phyloP scores from a whole-genome alignment of 177 flowering plant genomes.

The Tripterygium wilfordii region DNA sequence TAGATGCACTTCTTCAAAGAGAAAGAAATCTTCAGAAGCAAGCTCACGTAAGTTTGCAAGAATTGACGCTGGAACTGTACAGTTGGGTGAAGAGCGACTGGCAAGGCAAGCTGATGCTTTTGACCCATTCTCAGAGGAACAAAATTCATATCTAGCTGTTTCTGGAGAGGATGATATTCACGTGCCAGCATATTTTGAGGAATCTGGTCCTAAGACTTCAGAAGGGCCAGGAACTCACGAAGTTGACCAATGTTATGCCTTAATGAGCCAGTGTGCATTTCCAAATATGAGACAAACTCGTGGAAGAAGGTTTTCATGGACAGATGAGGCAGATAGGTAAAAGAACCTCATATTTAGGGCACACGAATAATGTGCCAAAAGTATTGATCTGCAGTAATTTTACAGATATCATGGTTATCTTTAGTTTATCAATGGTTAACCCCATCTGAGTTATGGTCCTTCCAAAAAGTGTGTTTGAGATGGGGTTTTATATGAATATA shows the following conservation, averaged over 20 bases:
- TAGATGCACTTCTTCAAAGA: constrained; percentile 23
- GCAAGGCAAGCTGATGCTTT: constrained; percentile 10
- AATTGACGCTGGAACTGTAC: constrained; percentile 13
- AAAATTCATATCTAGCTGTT: constrained; percentile 5
- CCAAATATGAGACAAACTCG: constrained; percentile 38
- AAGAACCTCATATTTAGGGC: neutral
- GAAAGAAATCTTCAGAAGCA: constrained; percentile 29
- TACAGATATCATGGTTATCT: neutral
- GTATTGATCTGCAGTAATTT: neutral
- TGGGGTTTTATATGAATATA: too few relatives aligned
- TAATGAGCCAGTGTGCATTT: constrained; percentile 25
- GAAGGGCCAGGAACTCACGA: constrained; percentile 32
- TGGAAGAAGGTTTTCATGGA: constrained; percentile 58
- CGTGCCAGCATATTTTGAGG: constrained; percentile 20
- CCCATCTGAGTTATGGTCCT: too few relatives aligned
- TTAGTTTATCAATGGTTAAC: too few relatives aligned
- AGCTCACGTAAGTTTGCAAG: constrained; percentile 10
- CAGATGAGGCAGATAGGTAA: constrained; percentile 78
- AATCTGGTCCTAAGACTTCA: constrained; percentile 14
- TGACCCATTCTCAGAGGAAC: constrained; percentile 17
- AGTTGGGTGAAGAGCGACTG: constrained; percentile 10
- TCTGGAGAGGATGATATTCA: constrained; percentile 15
- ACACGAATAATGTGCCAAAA: too few relatives aligned
- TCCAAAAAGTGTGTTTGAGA: too few relatives aligned
- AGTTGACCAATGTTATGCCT: constrained; percentile 22